A percentile compares a stretch with the other conserved stretches of the same genome.
phyloP scores from a whole-genome alignment of 192 early-diverging fungal species.

The Coemansia biformis region DNA sequence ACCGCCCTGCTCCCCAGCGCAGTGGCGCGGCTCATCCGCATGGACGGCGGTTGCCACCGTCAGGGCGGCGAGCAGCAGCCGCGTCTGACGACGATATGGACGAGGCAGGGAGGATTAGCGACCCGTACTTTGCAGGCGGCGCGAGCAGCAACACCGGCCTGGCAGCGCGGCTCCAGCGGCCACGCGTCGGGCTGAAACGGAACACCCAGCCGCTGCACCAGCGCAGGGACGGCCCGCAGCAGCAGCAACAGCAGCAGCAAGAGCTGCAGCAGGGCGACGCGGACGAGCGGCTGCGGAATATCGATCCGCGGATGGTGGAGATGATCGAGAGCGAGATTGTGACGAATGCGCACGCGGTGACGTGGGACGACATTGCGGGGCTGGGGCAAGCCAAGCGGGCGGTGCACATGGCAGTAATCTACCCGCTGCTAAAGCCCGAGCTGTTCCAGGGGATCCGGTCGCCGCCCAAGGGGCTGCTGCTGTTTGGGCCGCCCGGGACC shows the following conservation, averaged over 20 bases:
- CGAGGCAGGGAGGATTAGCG: conserved; percentile 3
- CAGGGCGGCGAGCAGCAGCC: conserved; percentile 1
- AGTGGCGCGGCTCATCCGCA: no score
- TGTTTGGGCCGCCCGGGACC: conserved; percentile 88
- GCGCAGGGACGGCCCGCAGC: conserved; percentile 6
- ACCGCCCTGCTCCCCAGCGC: conserved; percentile 2
- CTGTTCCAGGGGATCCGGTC: conserved; percentile 79
- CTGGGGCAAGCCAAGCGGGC: conserved; percentile 76
- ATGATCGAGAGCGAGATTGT: conserved; percentile 87
- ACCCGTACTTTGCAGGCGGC: conserved; percentile 7
- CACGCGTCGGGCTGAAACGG: conserved; percentile 2
- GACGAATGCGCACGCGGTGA: conserved; percentile 52
- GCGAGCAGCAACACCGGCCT: conserved; percentile 3
- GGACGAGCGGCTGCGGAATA: conserved; percentile 75
- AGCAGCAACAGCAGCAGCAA: conserved; percentile 3
- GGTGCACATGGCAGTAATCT: conserved; percentile 75
- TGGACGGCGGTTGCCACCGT: no score
- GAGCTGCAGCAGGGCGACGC: conserved; percentile 19
- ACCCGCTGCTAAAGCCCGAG: conserved; percentile 74
- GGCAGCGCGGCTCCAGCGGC: conserved; percentile 10
- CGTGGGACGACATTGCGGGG: conserved; percentile 84
- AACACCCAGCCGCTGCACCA: conserved; percentile 16
- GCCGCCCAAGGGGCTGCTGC: conserved; percentile 75
- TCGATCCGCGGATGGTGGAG: conserved; percentile 84
- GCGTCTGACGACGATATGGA: conserved; percentile 19